phyloP scores from a whole-genome alignment of 352 stramenopile species.

The Blastocystis sp. region DNA sequence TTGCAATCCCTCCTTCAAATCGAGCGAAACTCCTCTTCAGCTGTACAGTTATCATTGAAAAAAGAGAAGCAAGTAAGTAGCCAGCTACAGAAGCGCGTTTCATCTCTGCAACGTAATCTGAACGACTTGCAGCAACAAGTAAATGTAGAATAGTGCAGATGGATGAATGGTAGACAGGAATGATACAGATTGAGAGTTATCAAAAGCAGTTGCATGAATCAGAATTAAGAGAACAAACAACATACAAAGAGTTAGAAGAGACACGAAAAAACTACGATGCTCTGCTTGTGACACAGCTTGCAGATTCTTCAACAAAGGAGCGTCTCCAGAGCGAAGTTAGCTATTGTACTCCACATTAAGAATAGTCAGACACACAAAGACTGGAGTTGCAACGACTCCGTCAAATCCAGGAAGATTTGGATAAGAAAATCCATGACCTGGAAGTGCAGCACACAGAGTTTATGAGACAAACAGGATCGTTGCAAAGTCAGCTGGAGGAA shows the following conservation, averaged over 20 bases:
- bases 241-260: slow-evolving; percentile 9
- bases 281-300: slow-evolving; percentile 23
- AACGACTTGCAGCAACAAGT: not conserved
- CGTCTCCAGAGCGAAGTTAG: not conserved
- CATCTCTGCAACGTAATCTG: not conserved
- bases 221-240: not conserved
- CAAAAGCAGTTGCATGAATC: slow-evolving; percentile 28
- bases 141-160: not conserved
- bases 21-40: not conserved
- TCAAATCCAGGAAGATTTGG: not conserved
- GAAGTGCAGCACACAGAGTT: not conserved
- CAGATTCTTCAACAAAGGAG: not conserved
- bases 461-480: not conserved
- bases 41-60: not conserved
- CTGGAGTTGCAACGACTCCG: not conserved
- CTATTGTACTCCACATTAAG: not conserved
- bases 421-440: not conserved
- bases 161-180: not conserved
- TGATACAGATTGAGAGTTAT: not conserved
- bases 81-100: not conserved
- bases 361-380: not conserved
- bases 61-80: not conserved
- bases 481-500: slow-evolving; percentile 5
- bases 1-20: not conserved
- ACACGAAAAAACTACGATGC: slow-evolving; percentile 5